Evolutionary conservation across 495 filamentous ascomycete species (phyloP), one percentile per base, ranked within the genome.

Genomic region (Delitschia confertaspora): DNA sequence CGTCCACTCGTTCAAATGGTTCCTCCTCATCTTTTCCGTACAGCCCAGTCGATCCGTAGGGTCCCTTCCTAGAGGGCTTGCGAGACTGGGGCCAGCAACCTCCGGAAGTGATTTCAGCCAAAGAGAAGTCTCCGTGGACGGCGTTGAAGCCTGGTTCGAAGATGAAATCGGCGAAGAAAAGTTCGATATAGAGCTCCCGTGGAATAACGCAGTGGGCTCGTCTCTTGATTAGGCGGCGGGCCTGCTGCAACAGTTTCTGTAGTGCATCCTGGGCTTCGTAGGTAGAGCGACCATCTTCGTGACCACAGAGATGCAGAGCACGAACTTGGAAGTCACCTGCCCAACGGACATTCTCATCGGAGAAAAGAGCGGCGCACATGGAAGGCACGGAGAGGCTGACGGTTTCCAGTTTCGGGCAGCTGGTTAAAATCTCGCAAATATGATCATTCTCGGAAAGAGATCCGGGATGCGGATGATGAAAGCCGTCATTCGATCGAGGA

Each of bases 11-110:
- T 58, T 63, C 59, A 46, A 61, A 67, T 2, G 45, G 34, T 14
- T 47, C 57, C 38, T 63, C 66, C 40, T 69, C 68, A 26, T 67
- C 67, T 37, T 71, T 72, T 21, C 68, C 70, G 34, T 74, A 73
- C 16, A 70, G 53, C 0, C 72, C 71, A 5, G 68, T 72, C 31
- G 59, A 58, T n/a, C 71, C 71, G 38, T 73, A 74, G 0, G 72
- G 72, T 0, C 72, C 72, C 45, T 73, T 73, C 9, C 62, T 61
- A 23, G 61, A 66, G 1, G 51, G 33, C 23, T 45, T 41, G 50
- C 56, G 44, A 10, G 58, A 39, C 6, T 50, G 32, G 5, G 61
- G 63, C 70, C 72, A 74, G 16, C 42, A 17, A 6, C 61, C 67
- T 13, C 52, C 55, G 2, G 65, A 68, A 3, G 44, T 34, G 20